phyloP scores from a whole-genome alignment of 176 grass and related monocot genomes.

The Oryza glaberrima region DNA sequence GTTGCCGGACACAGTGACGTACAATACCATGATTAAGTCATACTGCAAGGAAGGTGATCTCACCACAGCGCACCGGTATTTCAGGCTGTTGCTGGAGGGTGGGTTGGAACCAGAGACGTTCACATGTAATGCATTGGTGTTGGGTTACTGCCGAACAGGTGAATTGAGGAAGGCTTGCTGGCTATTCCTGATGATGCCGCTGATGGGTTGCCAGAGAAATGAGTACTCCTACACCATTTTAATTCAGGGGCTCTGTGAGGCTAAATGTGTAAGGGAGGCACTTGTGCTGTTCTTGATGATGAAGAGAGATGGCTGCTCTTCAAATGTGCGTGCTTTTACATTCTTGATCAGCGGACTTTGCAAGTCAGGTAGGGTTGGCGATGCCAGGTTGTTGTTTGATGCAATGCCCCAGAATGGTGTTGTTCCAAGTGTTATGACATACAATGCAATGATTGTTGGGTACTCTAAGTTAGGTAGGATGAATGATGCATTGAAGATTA shows the following conservation, averaged over 20 bases:
- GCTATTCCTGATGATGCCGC: constrained; percentile 80
- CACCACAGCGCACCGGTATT: constrained; percentile 46
- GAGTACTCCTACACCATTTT: constrained; percentile 80
- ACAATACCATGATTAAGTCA: constrained; percentile 80
- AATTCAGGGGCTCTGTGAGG: constrained; percentile 69
- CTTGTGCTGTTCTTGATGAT: constrained; percentile 60
- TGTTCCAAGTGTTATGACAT: constrained; percentile 52
- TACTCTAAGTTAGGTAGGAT: constrained; percentile 54
- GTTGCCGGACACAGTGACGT: constrained; percentile 57
- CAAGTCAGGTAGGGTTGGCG: constrained; percentile 52
- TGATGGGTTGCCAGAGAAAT: constrained; percentile 65
- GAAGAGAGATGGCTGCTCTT: constrained; percentile 59
- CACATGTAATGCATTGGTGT: constrained; percentile 60
- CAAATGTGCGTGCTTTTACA: constrained; percentile 63
- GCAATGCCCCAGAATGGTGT: constrained; percentile 65
- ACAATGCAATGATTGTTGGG: constrained; percentile 66
- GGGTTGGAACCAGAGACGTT: constrained; percentile 58
- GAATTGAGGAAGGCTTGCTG: constrained; percentile 71
- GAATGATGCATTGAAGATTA: constrained; percentile 48
- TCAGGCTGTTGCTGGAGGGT: constrained; percentile 53
- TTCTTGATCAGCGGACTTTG: constrained; percentile 68
- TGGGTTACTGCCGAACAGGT: constrained; percentile 56
- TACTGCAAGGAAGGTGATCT: constrained; percentile 74
- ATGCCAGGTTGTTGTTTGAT: constrained; percentile 63
- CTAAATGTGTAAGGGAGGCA: constrained; percentile 40